Percentiles rank a stretch among this genome's conserved stretches.
Conservation (phyloP, 768 basidiomycete species). For the Tylopilus felleus region DNA sequence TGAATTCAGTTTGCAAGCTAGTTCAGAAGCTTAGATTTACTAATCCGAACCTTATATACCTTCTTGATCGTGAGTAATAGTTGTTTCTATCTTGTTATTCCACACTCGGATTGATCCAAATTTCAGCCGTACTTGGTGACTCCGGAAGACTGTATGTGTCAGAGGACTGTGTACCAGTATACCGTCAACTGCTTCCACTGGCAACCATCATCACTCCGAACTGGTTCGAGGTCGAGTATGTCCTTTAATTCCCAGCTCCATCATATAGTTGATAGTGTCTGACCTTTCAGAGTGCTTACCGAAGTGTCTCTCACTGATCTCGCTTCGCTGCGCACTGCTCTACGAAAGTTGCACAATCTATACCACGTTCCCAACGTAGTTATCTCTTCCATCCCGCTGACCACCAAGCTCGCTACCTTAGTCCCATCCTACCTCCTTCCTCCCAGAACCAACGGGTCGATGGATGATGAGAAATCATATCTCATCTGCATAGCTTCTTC, state of each 20-base stretch:
- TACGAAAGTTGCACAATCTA: slow-evolving; percentile 70
- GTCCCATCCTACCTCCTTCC: slow-evolving; percentile 48
- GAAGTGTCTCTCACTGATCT: slow-evolving; percentile 64
- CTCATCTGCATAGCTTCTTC: slow-evolving; percentile 84
- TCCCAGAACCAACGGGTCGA: neutral
- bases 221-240: slow-evolving; percentile 95
- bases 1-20: slow-evolving; percentile 61
- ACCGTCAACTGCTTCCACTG: slow-evolving; percentile 73
- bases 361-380: slow-evolving; percentile 83
- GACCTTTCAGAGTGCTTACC: slow-evolving; percentile 62
- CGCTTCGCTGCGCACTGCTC: slow-evolving; percentile 60
- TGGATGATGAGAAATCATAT: slow-evolving; percentile 36
- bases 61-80: slow-evolving; percentile 78
- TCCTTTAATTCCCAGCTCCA: neutral
- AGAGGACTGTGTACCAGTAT: slow-evolving; percentile 81
- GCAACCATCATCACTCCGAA: slow-evolving; percentile 96
- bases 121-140: slow-evolving; percentile 90
- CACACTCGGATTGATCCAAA: neutral
- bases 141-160: slow-evolving; percentile 86
- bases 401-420: slow-evolving; percentile 56
- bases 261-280: neutral
- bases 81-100: neutral
- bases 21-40: slow-evolving; percentile 56
- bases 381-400: slow-evolving; percentile 82
- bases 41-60: slow-evolving; percentile 68